Evolutionary conservation across 2,329 filamentous ascomycete species (phyloP).

Genomic region (Arachnomyces sp.): DNA sequence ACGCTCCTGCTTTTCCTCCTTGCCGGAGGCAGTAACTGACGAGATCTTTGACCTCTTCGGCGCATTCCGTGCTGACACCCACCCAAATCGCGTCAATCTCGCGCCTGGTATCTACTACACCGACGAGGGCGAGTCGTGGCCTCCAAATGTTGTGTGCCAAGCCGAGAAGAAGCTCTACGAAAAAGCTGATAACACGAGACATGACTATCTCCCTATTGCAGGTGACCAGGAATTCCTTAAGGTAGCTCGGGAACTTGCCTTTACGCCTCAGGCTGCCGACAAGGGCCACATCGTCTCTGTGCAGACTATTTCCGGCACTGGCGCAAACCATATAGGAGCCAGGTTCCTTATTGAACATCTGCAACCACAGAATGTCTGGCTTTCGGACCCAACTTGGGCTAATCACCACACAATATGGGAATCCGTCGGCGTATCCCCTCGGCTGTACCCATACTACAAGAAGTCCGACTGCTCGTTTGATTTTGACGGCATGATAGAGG

Average conservation of each 20-base stretch:
- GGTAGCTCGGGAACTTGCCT: slow-evolving; percentile 79
- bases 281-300: slow-evolving; percentile 56
- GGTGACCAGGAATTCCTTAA: slow-evolving; percentile 74
- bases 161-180: slow-evolving; percentile 12
- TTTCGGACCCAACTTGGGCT: slow-evolving; percentile 92
- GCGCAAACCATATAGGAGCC: slow-evolving; percentile 83
- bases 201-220: slow-evolving; percentile 95
- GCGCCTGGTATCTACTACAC: slow-evolving; percentile 35
- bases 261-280: slow-evolving; percentile 35
- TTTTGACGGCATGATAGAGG: slow-evolving; percentile 58
- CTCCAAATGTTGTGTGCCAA: slow-evolving; percentile 28
- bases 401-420: slow-evolving; percentile 95
- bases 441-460: slow-evolving; percentile 87
- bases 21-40: slow-evolving; percentile 11
- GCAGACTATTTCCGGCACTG: slow-evolving; percentile 93
- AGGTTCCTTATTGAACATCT: slow-evolving; percentile 88
- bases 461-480: slow-evolving; percentile 43
- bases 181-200: slow-evolving; percentile 28
- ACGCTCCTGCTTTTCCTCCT: slow-evolving; percentile 6
- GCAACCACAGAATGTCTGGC: slow-evolving; percentile 63
- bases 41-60: slow-evolving; percentile 20
- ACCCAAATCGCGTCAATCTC: slow-evolving; percentile 31
- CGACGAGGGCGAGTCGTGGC: slow-evolving; percentile 30
- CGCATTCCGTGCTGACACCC: slow-evolving; percentile 16
- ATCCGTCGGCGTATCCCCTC: slow-evolving; percentile 48